Evolutionary conservation across 495 filamentous ascomycete genomes (phyloP), one percentile per base, ranked within the genome.

Genomic region (Penicillium malachiteum): DNA sequence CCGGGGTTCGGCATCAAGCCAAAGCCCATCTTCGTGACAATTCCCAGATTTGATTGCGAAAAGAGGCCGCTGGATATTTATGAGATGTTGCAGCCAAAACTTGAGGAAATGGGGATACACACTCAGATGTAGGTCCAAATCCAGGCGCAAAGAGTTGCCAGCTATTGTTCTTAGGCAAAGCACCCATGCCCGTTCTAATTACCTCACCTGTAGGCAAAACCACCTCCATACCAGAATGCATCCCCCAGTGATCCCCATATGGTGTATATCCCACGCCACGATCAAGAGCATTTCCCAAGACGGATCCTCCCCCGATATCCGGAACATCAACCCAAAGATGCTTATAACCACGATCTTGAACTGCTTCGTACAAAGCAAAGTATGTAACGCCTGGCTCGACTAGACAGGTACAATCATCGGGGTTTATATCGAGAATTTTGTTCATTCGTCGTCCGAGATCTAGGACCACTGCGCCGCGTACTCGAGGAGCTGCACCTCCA

Each of bases 21-120:
- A 33, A 86, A 73, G 16, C 81, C 81, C 79, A 86, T 82, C 62
- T 85, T 83, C 1, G 73, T 78, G 11, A 86, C 79, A 41, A 86
- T 84, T 38, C 81, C 83, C 48, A 79, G 72, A 58, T 79, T 82
- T 50, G 71, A 76, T 57, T 85, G 83, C 1, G 76, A 76, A 66
- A 86, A 86, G 42, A 86, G 5, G 14, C 55, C 55, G 41, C 50
- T 53, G 18, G 21, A 26, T 1, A 26, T 26, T 21, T 30, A 18
- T 8, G 2, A 5, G 2, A n/a, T n/a, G 1, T 12, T 10, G 21
- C 21, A 53, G 40, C 32, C 31, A 48, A n/a, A 3, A 0, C 14
- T 11, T n/a, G 2, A 12, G 5, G 13, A 43, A 10, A 35, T 34
- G 9, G 21, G 13, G n/a, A n/a, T 30, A 43, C 54, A 21, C 47